These are phyloP conservation scores for Pichia thaimueangensis DNA, from an alignment of 805 yeast species.

Conservation along the genomic window DNA sequence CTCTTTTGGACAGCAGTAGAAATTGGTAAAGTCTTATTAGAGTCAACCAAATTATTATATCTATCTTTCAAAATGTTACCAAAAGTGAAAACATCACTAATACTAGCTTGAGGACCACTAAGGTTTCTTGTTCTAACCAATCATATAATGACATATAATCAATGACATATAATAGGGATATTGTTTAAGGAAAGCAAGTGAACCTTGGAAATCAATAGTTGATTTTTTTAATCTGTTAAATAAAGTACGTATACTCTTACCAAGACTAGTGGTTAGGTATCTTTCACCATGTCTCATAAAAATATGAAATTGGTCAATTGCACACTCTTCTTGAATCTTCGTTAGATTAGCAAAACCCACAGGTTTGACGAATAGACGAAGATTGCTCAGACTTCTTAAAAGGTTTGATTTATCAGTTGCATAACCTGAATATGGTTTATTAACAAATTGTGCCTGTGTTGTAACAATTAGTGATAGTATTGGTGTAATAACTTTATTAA, in stretches of 20 bases:
- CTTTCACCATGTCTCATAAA: conserved; percentile 73
- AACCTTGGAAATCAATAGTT: conserved; percentile 36
- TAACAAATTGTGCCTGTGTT: background rate
- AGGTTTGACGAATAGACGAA: conserved; percentile 24
- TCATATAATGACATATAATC: background rate
- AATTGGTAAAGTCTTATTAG: conserved; percentile 35
- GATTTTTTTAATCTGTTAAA: conserved; percentile 20
- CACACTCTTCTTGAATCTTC: conserved; percentile 45
- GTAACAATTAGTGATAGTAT: too few relatives aligned
- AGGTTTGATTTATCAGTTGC: background rate
- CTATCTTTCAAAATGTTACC: conserved; percentile 44
- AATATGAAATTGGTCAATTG: conserved; percentile 58
- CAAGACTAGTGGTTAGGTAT: too few relatives aligned
- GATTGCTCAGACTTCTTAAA: background rate
- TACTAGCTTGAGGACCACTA: conserved; percentile 36
- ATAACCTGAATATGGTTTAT: background rate
- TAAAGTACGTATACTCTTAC: conserved; percentile 29
- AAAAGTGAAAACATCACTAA: conserved; percentile 37
- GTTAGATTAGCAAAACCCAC: conserved; percentile 45
- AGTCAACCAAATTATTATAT: conserved; percentile 41
- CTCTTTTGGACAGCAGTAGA: conserved; percentile 49
- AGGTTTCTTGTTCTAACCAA: background rate
- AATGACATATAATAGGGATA: too few relatives aligned
- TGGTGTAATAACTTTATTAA: too few relatives aligned
- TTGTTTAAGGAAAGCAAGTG: conserved; percentile 43